A percentile compares a stretch with the other conserved stretches of the same genome.
Conservation (phyloP, 2,329 filamentous ascomycete genomes). For the Colletotrichum australisinense region DNA sequence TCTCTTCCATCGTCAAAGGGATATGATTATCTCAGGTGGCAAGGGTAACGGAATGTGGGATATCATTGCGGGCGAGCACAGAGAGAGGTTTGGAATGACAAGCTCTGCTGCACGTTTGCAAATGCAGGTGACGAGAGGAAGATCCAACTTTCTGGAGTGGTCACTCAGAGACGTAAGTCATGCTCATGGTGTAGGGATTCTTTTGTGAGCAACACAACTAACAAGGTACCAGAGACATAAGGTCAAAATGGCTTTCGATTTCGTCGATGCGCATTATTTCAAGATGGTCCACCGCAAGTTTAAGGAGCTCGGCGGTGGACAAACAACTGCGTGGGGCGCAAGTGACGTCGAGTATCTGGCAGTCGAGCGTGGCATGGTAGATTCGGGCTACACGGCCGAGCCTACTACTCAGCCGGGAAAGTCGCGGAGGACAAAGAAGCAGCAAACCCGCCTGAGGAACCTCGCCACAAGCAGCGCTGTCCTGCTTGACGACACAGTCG, state of each 20-base stretch:
- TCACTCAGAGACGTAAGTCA: conserved; percentile 60
- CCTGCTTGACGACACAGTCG: conserved; percentile 29
- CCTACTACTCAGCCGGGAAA: conserved; percentile 49
- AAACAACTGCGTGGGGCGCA: conserved; percentile 60
- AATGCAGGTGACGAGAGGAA: conserved; percentile 65
- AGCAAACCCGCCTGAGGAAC: conserved; percentile 42
- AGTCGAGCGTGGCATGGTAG: conserved; percentile 58
- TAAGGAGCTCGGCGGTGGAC: conserved; percentile 61
- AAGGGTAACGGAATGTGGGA: conserved; percentile 71
- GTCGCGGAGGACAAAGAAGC: conserved; percentile 54
- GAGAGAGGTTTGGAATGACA: conserved; percentile 46
- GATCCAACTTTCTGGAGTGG: conserved; percentile 62
- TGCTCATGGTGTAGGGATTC: background rate
- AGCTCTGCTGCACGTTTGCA: conserved; percentile 63
- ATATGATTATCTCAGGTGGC: conserved; percentile 49
- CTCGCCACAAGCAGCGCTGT: conserved; percentile 15
- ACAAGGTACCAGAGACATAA: background rate
- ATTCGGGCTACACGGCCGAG: conserved; percentile 47
- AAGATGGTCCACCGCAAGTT: conserved; percentile 55
- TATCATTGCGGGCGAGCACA: conserved; percentile 59
- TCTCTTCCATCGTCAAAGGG: conserved; percentile 61
- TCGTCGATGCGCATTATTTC: conserved; percentile 42
- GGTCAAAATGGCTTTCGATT: background rate
- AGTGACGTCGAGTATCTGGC: conserved; percentile 62
- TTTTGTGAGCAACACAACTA: background rate